A percentile compares a stretch with the other conserved stretches of the same genome.
Evolutionary conservation across 2,329 filamentous ascomycete genomes (phyloP).

Genomic region (Kalaharituber pfeilii): DNA sequence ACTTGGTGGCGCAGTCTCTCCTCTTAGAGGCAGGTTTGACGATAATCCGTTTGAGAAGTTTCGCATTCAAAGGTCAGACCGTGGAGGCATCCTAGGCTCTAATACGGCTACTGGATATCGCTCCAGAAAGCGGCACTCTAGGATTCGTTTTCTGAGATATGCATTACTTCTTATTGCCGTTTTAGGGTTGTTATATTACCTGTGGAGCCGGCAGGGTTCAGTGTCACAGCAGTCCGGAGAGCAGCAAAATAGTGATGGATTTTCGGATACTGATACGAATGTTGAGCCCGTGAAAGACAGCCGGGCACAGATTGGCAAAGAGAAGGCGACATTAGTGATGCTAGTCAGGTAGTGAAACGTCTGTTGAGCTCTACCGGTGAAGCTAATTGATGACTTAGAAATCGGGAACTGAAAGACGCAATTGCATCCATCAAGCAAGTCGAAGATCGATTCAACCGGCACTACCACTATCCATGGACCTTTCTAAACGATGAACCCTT

Average conservation of each 20-base stretch:
- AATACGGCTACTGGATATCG: constrained; percentile 7
- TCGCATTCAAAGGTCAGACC: constrained; percentile 9
- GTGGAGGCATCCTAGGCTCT: not conserved
- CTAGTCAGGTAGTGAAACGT: constrained; percentile 13
- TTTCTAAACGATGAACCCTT: constrained; percentile 21
- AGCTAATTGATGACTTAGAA: constrained; percentile 1
- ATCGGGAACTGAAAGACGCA: constrained; percentile 15
- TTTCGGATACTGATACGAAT: not conserved
- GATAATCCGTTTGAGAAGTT: constrained; percentile 17
- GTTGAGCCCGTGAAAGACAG: too few relatives aligned
- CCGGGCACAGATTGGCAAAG: constrained; percentile 13
- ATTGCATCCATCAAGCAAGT: constrained; percentile 18
- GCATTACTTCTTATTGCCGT: not conserved
- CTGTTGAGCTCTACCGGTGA: not conserved
- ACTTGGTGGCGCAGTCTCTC: not conserved
- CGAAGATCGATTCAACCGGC: constrained; percentile 21
- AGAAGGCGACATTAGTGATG: constrained; percentile 21
- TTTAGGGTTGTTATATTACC: not conserved
- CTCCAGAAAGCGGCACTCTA: constrained; percentile 6
- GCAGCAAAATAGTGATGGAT: not conserved
- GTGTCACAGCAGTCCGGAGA: not conserved
- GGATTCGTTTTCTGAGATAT: not conserved
- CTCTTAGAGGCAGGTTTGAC: not conserved
- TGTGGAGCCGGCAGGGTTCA: not conserved
- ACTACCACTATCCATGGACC: constrained; percentile 21